Evolutionary conservation across 2,329 filamentous ascomycete genomes (phyloP).

Genomic region (Clonostachys rhizophaga): DNA sequence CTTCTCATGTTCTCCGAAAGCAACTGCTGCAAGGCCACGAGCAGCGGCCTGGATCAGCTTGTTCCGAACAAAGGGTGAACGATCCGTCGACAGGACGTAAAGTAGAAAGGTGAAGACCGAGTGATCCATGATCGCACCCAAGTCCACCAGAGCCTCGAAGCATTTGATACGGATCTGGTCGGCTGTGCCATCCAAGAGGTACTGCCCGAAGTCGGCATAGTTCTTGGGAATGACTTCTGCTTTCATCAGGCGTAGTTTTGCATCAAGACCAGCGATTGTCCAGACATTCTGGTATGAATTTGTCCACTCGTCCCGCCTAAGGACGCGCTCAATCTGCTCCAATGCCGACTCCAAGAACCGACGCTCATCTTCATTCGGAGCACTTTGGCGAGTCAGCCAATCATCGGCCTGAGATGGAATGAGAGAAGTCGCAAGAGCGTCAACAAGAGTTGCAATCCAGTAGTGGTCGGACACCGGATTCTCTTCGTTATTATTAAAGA

Average conservation of each 20-base stretch:
- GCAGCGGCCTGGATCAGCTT: conserved; percentile 55
- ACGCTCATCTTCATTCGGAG: conserved; percentile 37
- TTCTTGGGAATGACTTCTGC: conserved; percentile 51
- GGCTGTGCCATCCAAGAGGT: conserved; percentile 58
- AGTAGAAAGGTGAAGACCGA: conserved; percentile 52
- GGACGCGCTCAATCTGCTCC: conserved; percentile 62
- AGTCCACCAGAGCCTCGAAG: conserved; percentile 58
- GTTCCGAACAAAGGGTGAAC: conserved; percentile 58
- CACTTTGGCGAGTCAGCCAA: conserved; percentile 35
- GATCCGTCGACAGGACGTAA: conserved; percentile 54
- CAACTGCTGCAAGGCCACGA: conserved; percentile 56
- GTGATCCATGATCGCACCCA: conserved; percentile 54
- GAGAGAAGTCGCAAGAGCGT: conserved; percentile 53
- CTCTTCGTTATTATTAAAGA: conserved; percentile 90
- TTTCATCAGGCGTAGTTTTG: conserved; percentile 60
- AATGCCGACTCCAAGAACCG: conserved; percentile 48
- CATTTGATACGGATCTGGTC: conserved; percentile 63
- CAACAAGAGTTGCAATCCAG: conserved; percentile 79
- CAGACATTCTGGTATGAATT: conserved; percentile 64
- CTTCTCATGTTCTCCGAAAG: conserved; percentile 48
- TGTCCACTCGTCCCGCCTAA: conserved; percentile 65
- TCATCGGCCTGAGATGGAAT: conserved; percentile 43
- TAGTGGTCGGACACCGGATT: conserved; percentile 87
- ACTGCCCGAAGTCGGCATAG: conserved; percentile 55
- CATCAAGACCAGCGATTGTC: conserved; percentile 58